These are phyloP conservation scores for Dillenia turbinata DNA, from an alignment of 164 flowering plant genomes.

Conservation along the genomic window DNA sequence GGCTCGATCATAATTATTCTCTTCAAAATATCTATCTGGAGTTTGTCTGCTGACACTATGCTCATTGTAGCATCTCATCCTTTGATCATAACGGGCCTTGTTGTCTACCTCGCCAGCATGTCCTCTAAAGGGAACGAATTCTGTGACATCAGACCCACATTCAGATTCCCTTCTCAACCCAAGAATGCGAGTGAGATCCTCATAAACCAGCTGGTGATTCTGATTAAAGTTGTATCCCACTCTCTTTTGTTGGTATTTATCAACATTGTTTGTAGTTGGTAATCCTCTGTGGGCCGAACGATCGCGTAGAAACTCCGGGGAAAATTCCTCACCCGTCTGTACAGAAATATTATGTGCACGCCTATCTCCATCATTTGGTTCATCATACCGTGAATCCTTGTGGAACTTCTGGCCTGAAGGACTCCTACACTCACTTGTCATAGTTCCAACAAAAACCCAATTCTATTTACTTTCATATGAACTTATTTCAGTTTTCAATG, in stretches of 20 bases:
- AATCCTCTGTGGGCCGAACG: slow-evolving; percentile 27
- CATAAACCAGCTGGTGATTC: slow-evolving; percentile 30
- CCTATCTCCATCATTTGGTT: slow-evolving; percentile 10
- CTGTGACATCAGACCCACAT: slow-evolving; percentile 16
- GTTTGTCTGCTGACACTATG: slow-evolving; percentile 17
- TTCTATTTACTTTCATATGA: slow-evolving; percentile 2
- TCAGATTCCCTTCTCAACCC: slow-evolving; percentile 46
- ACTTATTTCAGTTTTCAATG: background rate
- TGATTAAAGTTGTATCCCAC: slow-evolving; percentile 22
- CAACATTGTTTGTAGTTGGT: slow-evolving; percentile 18
- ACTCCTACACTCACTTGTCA: slow-evolving; percentile 34
- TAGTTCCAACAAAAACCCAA: slow-evolving; percentile 10
- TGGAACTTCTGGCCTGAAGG: slow-evolving; percentile 25
- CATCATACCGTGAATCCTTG: slow-evolving; percentile 15
- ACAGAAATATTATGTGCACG: slow-evolving; percentile 41
- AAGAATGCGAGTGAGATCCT: slow-evolving; percentile 41
- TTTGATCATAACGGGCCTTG: slow-evolving; percentile 19
- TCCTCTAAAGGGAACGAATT: slow-evolving; percentile 6
- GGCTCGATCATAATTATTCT: slow-evolving; percentile 18
- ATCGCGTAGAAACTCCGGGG: slow-evolving; percentile 54
- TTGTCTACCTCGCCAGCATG: slow-evolving; percentile 19
- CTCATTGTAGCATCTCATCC: slow-evolving; percentile 23
- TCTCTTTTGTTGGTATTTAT: slow-evolving; percentile 15
- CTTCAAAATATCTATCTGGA: slow-evolving; percentile 17
- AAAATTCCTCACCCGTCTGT: slow-evolving; percentile 87